phyloP scores from a whole-genome alignment of 352 stramenopile species.

The Nannochloropsis limnetica region DNA sequence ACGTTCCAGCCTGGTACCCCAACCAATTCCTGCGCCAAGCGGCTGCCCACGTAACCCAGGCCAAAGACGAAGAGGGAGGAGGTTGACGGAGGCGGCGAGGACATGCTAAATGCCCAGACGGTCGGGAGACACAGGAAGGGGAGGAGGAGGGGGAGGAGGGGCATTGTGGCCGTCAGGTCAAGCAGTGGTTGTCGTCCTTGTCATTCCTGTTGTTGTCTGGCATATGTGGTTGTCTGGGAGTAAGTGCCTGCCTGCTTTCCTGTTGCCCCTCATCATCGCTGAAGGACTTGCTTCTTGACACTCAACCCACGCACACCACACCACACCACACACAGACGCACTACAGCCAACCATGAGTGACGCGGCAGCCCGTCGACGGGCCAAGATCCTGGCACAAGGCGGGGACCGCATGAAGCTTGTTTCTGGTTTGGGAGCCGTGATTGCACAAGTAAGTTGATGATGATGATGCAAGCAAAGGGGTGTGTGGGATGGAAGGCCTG shows the following conservation, averaged over 20 bases:
- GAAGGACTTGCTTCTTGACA: not conserved
- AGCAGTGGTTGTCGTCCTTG: not conserved
- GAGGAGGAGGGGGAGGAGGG: not conserved
- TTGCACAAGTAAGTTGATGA: not conserved
- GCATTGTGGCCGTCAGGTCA: not conserved
- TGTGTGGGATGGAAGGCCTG: not conserved
- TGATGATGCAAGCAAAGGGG: too few relatives aligned
- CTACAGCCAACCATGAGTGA: not conserved
- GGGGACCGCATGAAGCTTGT: constrained; percentile 2
- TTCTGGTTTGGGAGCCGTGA: not conserved
- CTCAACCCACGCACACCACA: not conserved
- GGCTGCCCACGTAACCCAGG: constrained; percentile 10
- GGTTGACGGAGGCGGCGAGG: not conserved
- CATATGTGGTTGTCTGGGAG: not conserved
- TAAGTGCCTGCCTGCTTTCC: not conserved
- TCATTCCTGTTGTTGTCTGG: not conserved
- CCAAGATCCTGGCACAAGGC: not conserved
- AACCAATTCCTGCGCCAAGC: constrained; percentile 4
- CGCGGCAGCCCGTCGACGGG: not conserved
- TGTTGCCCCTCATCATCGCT: not conserved
- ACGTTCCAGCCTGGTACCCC: not conserved
- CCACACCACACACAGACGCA: not conserved
- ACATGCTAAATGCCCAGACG: not conserved
- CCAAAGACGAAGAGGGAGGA: constrained; percentile 18
- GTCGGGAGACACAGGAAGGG: not conserved